phyloP scores from a whole-genome alignment of 1,139 yeast genomes.

The Pichia cactophila region DNA sequence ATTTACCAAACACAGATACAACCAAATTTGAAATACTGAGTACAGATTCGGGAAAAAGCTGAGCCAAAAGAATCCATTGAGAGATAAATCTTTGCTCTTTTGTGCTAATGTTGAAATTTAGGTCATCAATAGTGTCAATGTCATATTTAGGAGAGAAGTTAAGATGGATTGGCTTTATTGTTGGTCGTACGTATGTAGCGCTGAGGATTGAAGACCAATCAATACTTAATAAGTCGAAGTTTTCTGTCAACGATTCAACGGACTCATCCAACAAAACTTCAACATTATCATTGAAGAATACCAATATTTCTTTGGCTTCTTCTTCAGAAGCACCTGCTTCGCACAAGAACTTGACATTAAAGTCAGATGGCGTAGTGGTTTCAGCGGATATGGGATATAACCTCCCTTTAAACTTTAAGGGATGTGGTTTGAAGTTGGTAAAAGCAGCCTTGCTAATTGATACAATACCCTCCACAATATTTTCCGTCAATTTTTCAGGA shows the following conservation, averaged over 20 bases:
- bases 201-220: conserved; percentile 4
- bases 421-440: conserved; percentile 24
- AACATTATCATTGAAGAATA: conserved; percentile 20
- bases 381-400: conserved; percentile 41
- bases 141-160: conserved; percentile 29
- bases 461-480: conserved; percentile 34
- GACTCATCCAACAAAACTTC: conserved; percentile 18
- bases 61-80: conserved; percentile 43
- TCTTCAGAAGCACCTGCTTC: conserved; percentile 37
- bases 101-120: conserved; percentile 33
- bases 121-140: conserved; percentile 32
- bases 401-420: conserved; percentile 27
- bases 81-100: conserved; percentile 34
- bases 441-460: conserved; percentile 32
- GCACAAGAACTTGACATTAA: conserved; percentile 40
- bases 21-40: conserved; percentile 45
- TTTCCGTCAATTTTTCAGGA: conserved; percentile 25
- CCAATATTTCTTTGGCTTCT: conserved; percentile 35
- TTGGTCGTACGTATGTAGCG: conserved; percentile 20
- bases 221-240: conserved; percentile 24
- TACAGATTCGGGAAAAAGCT: conserved; percentile 44
- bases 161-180: conserved; percentile 28
- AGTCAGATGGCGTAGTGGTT: conserved; percentile 45
- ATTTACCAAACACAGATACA: conserved; percentile 28
- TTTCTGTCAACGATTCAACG: conserved; percentile 22